Evolutionary conservation across 805 yeast species (phyloP).

Genomic region (Alloascoidea hylecoeti): DNA sequence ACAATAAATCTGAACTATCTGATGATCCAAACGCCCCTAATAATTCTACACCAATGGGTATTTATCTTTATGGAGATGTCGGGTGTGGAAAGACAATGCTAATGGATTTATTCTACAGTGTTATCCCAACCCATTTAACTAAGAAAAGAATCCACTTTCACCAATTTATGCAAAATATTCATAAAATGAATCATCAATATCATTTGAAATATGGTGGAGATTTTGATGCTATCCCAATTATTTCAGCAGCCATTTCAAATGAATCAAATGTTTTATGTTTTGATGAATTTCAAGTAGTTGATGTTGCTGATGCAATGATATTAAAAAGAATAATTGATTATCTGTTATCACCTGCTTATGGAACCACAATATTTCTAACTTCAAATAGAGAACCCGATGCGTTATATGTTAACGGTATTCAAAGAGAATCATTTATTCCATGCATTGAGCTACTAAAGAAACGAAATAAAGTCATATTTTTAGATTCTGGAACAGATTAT

Average conservation of each 20-base stretch:
- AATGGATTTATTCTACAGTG: slow-evolving; percentile 86
- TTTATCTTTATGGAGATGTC: slow-evolving; percentile 91
- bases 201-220: slow-evolving; percentile 52
- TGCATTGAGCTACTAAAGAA: slow-evolving; percentile 71
- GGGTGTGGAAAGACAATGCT: slow-evolving; percentile 98
- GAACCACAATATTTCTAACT: slow-evolving; percentile 82
- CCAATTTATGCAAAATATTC: slow-evolving; percentile 91
- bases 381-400: slow-evolving; percentile 94
- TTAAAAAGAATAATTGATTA: slow-evolving; percentile 59
- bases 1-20: slow-evolving; percentile 5
- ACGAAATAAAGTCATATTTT: slow-evolving; percentile 60
- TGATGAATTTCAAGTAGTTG: slow-evolving; percentile 96
- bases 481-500: slow-evolving; percentile 90
- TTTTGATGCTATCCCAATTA: slow-evolving; percentile 67
- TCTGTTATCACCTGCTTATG: slow-evolving; percentile 60
- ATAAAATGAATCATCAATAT: slow-evolving; percentile 72
- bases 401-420: slow-evolving; percentile 86
- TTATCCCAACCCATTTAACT: slow-evolving; percentile 66
- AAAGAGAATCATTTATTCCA: slow-evolving; percentile 83
- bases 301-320: slow-evolving; percentile 97
- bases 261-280: slow-evolving; percentile 73
- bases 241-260: slow-evolving; percentile 75
- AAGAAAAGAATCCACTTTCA: slow-evolving; percentile 86
- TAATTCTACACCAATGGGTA: slow-evolving; percentile 51
- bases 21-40: slow-evolving; percentile 4